Base-by-base conservation (phyloP, 208 protist species). In the Balamuthia mandrillaris region DNA sequence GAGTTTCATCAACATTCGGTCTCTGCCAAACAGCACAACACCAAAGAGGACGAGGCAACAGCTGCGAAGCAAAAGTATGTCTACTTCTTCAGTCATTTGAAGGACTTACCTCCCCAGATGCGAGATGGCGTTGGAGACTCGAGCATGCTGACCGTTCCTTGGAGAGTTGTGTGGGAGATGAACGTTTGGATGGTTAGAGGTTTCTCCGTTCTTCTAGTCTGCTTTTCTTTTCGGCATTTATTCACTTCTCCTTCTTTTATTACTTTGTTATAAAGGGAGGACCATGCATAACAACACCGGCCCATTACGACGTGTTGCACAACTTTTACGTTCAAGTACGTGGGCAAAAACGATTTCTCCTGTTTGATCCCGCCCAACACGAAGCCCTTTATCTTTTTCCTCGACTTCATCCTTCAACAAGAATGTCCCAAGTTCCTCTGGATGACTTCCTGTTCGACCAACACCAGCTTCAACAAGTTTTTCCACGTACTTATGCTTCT, bases 141-240 rank as follows among this genome's bases (percentile, higher is more conserved):
- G 72, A 61, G 1, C 42, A 12, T n/a, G 56, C 10, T 81, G 2
- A 61, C 49, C 21, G 72, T 81, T n/a, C 3, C 21, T 0, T 81
- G 72, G 72, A 42, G 72, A 1, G 4, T 3, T 7, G 72, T 81
- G 29, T 81, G 72, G 72, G 72, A 81, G 47, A 81, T 51, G 27
- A 81, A 81, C 35, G 47, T 81, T 42, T 81, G 72, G 72, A 61
- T 81, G 72, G 72, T n/a, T n/a, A n/a, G n/a, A n/a, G n/a, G n/a
- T n/a, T n/a, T n/a, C n/a, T n/a, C n/a, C n/a, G n/a, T n/a, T n/a
- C n/a, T n/a, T n/a, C n/a, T n/a, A n/a, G n/a, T n/a, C n/a, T n/a
- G n/a, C n/a, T n/a, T n/a, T n/a, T n/a, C n/a, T n/a, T n/a, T n/a
- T n/a, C n/a, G n/a, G n/a, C n/a, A n/a, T n/a, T n/a, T n/a, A n/a